Evolutionary conservation across 306 rosid species (phyloP).

Genomic region (Bauhinia variegata): DNA sequence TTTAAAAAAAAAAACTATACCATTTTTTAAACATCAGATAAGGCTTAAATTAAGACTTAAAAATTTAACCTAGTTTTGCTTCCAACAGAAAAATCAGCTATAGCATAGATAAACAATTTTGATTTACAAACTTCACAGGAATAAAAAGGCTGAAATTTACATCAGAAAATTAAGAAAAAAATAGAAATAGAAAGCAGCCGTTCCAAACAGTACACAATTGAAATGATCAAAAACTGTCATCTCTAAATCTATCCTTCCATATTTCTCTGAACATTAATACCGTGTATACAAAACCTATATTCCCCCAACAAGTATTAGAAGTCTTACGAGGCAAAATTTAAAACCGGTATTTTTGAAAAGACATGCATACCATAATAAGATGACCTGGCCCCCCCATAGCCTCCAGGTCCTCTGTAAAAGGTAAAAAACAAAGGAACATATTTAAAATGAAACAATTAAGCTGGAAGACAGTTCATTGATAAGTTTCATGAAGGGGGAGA

Average conservation of each 20-base stretch:
- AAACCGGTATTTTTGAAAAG: background rate
- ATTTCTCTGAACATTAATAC: no score
- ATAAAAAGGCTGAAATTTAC: background rate
- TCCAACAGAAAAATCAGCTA: background rate
- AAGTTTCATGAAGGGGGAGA: background rate
- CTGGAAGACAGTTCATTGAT: background rate
- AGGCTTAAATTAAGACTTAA: background rate
- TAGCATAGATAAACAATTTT: background rate
- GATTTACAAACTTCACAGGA: background rate
- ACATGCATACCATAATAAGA: conserved; percentile 79
- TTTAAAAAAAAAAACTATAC: background rate
- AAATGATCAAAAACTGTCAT: no score
- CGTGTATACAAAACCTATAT: no score
- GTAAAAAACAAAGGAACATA: conserved; percentile 25
- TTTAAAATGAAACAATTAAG: conserved; percentile 9
- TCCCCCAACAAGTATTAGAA: no score
- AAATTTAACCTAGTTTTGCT: background rate
- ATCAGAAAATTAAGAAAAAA: background rate
- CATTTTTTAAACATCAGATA: background rate
- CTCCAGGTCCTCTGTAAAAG: conserved; percentile 64
- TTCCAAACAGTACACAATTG: background rate
- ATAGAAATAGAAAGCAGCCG: background rate
- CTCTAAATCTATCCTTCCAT: no score
- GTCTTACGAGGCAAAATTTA: background rate
- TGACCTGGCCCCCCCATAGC: conserved; percentile 75